phyloP scores from a whole-genome alignment of 441 rosid species.

The Gossypium davidsonii region DNA sequence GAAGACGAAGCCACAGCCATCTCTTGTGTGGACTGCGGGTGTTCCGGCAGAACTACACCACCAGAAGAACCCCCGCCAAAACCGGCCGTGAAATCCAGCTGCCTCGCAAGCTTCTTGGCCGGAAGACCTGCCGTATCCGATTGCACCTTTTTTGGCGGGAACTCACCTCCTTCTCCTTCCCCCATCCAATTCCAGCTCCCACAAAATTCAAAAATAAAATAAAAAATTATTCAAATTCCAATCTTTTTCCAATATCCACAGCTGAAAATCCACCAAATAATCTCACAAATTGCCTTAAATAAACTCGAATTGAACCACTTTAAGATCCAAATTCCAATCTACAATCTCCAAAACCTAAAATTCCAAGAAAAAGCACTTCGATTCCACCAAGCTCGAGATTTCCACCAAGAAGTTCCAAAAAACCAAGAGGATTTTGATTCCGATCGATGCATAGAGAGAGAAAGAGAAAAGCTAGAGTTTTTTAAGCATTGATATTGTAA shows the following conservation, averaged over 20 bases:
- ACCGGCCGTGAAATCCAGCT: constrained; percentile 66
- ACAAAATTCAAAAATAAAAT: constrained; percentile 7
- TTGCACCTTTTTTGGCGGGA: constrained; percentile 47
- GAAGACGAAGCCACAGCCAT: constrained; percentile 15
- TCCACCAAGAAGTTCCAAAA: constrained; percentile 2
- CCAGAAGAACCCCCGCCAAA: constrained; percentile 21
- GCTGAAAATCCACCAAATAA: constrained; percentile 13
- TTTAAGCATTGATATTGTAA: constrained; percentile 8
- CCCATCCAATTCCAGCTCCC: constrained; percentile 22
- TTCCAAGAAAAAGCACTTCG: constrained; percentile 8
- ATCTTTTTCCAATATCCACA: neutral
- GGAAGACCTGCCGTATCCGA: constrained; percentile 30
- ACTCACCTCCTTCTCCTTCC: constrained; percentile 36
- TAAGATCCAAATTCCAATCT: constrained; percentile 36
- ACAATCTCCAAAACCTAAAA: constrained; percentile 15
- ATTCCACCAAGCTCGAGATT: constrained; percentile 32
- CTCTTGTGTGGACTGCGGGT: constrained; percentile 36
- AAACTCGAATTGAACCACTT: constrained; percentile 24
- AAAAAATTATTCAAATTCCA: neutral
- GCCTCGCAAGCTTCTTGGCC: constrained; percentile 68
- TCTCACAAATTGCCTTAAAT: constrained; percentile 19
- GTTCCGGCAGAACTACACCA: constrained; percentile 43
- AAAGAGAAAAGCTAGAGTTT: neutral
- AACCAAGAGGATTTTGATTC: constrained; percentile 1
- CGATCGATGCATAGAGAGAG: constrained; percentile 7